Base-by-base conservation (phyloP, 805 yeast genomes). In the Pichia kluyveri region DNA sequence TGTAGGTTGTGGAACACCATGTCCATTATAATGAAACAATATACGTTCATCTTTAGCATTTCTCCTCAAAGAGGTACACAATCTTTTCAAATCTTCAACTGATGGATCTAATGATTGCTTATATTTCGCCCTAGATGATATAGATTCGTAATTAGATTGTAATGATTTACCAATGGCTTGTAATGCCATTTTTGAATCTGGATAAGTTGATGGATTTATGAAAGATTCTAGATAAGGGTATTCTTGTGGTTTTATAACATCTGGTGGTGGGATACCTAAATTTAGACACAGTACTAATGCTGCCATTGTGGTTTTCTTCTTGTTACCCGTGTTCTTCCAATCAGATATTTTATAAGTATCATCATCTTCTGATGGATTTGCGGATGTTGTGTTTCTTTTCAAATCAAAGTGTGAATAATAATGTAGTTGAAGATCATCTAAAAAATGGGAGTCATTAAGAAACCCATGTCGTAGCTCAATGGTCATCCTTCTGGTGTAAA, bases 1-100 rank as follows among this genome's bases (percentile, higher is more conserved):
- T 0, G 99, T 93, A 0, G 99, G 98, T 58, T 88, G 88, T 0
- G 99, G 99, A 1, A 93, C 99, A 26, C 99, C 99, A 61, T 93
- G 99, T 8, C 99, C 99, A 58, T 93, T 93, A 63, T 93, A 93
- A 63, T 93, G 98, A 63, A 93, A 91, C 46, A 93, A 64, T 10
- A 91, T 85, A 51, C 99, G 73, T 62, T 91, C 98, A 52, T 91
- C 97, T 60, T 90, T 87, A 2, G 97, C 95, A 49, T 85, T 84
- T 48, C 97, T 74, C 55, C 99, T 72, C 51, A 93, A 69, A 0
- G 95, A 85, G 55, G 87, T 84, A 63, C 97, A 90, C 56, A 90
- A 85, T 43, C 97, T 72, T 61, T 91, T 91, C 38, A 89, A 83
- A 60, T 93, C 99, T 60, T 93, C 99, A 19, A 90, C 96, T 47